Conservation (phyloP, 305 asterid species). For the Salvia sclarea region DNA sequence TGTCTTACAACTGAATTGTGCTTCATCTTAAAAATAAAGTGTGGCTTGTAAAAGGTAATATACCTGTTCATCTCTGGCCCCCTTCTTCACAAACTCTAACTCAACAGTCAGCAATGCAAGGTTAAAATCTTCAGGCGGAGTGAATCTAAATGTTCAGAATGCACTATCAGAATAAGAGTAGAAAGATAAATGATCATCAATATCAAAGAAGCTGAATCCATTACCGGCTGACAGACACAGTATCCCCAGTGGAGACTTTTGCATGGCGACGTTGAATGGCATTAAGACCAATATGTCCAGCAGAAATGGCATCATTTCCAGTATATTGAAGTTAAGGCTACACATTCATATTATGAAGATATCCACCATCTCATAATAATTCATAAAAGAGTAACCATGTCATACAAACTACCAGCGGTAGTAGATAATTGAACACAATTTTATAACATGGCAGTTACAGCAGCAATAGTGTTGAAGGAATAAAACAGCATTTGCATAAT, state of each 20-base stretch:
- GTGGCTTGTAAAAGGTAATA: constrained; percentile 22
- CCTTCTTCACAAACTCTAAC: constrained; percentile 95
- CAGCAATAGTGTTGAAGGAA: constrained; percentile 15
- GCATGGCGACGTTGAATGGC: constrained; percentile 91
- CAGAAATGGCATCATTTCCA: constrained; percentile 56
- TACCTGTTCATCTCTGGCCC: constrained; percentile 88
- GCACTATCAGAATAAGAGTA: constrained; percentile 24
- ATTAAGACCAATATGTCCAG: constrained; percentile 79
- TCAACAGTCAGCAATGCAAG: constrained; percentile 83
- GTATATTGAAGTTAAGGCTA: constrained; percentile 75
- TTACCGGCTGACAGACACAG: constrained; percentile 74
- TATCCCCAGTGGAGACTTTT: constrained; percentile 80
- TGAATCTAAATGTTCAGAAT: constrained; percentile 48
- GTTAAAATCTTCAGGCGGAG: constrained; percentile 81
- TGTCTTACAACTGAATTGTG: too few relatives aligned
- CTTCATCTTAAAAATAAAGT: constrained; percentile 14
- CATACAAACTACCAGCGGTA: constrained; percentile 1
- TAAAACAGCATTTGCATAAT: constrained; percentile 3
- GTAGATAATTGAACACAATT: constrained; percentile 8
- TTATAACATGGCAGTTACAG: not conserved
- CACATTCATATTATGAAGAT: constrained; percentile 16
- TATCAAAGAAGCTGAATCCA: constrained; percentile 10
- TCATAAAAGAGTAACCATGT: not conserved
- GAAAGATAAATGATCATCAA: constrained; percentile 13
- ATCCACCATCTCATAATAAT: constrained; percentile 22